Conservation (phyloP, 371 early-diverging fungal species). For the Apophysomyces variabilis region DNA sequence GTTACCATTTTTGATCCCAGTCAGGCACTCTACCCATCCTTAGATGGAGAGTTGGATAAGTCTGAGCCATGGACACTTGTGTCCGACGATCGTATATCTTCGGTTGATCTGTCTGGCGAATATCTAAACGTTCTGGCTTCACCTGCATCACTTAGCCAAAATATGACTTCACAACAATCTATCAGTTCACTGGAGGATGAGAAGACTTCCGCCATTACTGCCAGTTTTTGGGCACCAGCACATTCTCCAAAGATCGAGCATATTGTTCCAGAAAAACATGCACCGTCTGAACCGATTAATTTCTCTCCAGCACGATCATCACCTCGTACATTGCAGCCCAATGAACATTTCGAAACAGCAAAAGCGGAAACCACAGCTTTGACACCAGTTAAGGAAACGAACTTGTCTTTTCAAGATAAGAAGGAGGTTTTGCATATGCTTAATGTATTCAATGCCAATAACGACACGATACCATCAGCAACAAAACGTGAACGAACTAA, state of each 20-base stretch:
- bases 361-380: constrained; percentile 10
- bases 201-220: neutral
- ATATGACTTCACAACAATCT: neutral
- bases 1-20: constrained; percentile 1
- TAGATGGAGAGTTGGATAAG: constrained; percentile 10
- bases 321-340: constrained; percentile 17
- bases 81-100: constrained; percentile 1
- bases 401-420: constrained; percentile 24
- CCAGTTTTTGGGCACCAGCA: constrained; percentile 23
- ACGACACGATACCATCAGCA: constrained; percentile 12
- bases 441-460: constrained; percentile 33
- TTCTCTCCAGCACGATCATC: constrained; percentile 6
- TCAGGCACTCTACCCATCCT: neutral
- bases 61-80: neutral
- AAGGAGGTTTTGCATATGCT: constrained; percentile 44
- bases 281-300: constrained; percentile 26
- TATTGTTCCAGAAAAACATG: constrained; percentile 10
- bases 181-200: neutral
- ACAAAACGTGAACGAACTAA: constrained; percentile 8
- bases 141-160: neutral
- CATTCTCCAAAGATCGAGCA: constrained; percentile 5
- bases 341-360: constrained; percentile 30
- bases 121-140: constrained; percentile 10
- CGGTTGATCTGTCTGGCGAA: constrained; percentile 9
- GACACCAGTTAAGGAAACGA: constrained; percentile 15